Evolutionary conservation across 306 rosid species (phyloP).

Genomic region (Sesbania bispinosa): DNA sequence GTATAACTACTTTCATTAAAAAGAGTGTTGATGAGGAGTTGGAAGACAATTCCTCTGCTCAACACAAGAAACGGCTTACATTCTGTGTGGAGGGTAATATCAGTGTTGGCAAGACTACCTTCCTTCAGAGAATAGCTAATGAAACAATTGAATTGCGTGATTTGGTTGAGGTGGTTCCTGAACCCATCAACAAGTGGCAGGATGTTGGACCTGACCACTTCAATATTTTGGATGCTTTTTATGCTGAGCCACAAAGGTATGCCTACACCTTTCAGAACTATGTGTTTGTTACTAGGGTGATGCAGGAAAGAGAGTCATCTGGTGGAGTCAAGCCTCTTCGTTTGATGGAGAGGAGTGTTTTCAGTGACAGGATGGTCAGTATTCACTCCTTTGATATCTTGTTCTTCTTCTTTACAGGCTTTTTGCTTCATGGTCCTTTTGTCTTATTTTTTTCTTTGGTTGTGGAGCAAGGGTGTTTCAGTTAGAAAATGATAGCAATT

Average conservation of each 20-base stretch:
- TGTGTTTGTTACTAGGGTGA: conserved; percentile 89
- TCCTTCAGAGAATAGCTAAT: conserved; percentile 89
- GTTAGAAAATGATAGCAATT: conserved; percentile 9
- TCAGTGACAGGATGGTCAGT: conserved; percentile 96
- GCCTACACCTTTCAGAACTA: conserved; percentile 99
- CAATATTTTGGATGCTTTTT: conserved; percentile 88
- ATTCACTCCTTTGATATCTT: neutral
- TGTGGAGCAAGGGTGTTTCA: neutral
- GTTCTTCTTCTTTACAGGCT: neutral
- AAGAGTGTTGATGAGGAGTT: conserved; percentile 85
- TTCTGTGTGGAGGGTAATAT: conserved; percentile 97
- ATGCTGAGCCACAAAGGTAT: conserved; percentile 93
- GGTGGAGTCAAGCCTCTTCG: conserved; percentile 95
- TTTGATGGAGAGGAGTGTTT: conserved; percentile 97
- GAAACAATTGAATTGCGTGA: conserved; percentile 90
- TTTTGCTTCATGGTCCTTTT: neutral
- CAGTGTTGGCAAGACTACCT: conserved; percentile 92
- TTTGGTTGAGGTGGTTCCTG: conserved; percentile 98
- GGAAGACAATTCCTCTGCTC: conserved; percentile 49
- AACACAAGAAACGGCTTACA: conserved; percentile 69
- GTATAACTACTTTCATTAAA: conserved; percentile 81
- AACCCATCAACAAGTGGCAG: conserved; percentile 93
- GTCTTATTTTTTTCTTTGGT: neutral
- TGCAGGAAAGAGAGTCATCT: conserved; percentile 98
- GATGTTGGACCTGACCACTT: conserved; percentile 96